Percentiles rank a stretch among this genome's conserved stretches.
Conservation (phyloP, 2,329 filamentous ascomycete genomes). For the Neofusicoccum parvum region DNA sequence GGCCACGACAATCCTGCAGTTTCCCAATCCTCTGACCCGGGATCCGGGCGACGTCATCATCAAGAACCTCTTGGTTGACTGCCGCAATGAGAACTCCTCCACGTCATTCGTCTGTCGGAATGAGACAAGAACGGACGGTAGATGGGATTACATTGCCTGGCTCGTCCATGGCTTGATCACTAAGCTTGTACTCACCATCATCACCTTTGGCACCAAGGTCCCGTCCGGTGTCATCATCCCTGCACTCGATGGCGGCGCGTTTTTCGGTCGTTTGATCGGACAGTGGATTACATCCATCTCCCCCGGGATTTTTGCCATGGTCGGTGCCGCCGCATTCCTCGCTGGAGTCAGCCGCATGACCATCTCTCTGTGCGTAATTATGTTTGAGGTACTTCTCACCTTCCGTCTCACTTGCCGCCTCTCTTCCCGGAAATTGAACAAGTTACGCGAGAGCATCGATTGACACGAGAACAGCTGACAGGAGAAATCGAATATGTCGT, state of each 20-base stretch:
- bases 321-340: slow-evolving; percentile 61
- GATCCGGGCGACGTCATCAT: slow-evolving; percentile 60
- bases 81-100: slow-evolving; percentile 39
- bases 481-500: slow-evolving; percentile 61
- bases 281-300: slow-evolving; percentile 49
- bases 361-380: slow-evolving; percentile 60
- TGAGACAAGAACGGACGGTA: slow-evolving; percentile 40
- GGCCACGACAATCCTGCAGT: slow-evolving; percentile 57
- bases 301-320: slow-evolving; percentile 64
- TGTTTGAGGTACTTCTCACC: slow-evolving; percentile 51
- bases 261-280: slow-evolving; percentile 60
- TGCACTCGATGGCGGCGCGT: slow-evolving; percentile 58
- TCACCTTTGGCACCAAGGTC: slow-evolving; percentile 63
- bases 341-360: slow-evolving; percentile 63
- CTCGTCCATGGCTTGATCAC: slow-evolving; percentile 56
- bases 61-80: slow-evolving; percentile 60
- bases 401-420: background rate
- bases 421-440: too few relatives aligned
- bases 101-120: slow-evolving; percentile 55
- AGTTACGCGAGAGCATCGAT: background rate
- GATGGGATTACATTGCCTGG: slow-evolving; percentile 51
- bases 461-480: slow-evolving; percentile 44
- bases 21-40: slow-evolving; percentile 57
- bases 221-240: slow-evolving; percentile 64
- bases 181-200: slow-evolving; percentile 59